Evolutionary conservation across 352 stramenopile species (phyloP).

Genomic region (Pythium chondricola): DNA sequence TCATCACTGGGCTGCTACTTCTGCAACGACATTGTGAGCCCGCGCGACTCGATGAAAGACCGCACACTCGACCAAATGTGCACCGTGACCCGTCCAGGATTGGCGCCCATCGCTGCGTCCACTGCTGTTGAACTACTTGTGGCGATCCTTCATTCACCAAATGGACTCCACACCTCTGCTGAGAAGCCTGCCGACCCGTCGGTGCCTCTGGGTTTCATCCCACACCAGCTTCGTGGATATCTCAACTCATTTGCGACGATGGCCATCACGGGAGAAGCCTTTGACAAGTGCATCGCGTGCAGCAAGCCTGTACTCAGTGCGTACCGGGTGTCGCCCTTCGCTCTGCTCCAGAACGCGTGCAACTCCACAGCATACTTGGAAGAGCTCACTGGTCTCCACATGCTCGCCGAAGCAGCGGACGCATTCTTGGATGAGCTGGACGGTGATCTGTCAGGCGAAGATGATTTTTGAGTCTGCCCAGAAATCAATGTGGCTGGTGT

Average conservation of each 20-base stretch:
- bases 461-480: slow-evolving; percentile 16
- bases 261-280: slow-evolving; percentile 85
- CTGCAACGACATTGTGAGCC: slow-evolving; percentile 98
- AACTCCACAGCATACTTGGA: slow-evolving; percentile 71
- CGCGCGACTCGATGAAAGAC: slow-evolving; percentile 95
- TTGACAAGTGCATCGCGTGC: slow-evolving; percentile 96
- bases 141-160: slow-evolving; percentile 90
- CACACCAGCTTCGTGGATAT: slow-evolving; percentile 95
- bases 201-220: slow-evolving; percentile 77
- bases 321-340: slow-evolving; percentile 53
- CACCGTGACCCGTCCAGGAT: slow-evolving; percentile 96
- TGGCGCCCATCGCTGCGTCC: slow-evolving; percentile 89
- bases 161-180: slow-evolving; percentile 64
- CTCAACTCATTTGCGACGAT: slow-evolving; percentile 88
- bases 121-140: slow-evolving; percentile 97
- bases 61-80: slow-evolving; percentile 99
- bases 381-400: slow-evolving; percentile 67
- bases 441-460: slow-evolving; percentile 48
- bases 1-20: slow-evolving; percentile 96
- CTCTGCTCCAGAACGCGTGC: slow-evolving; percentile 54
- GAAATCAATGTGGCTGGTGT: no score
- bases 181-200: slow-evolving; percentile 43
- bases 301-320: slow-evolving; percentile 83
- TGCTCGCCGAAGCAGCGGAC: slow-evolving; percentile 53
- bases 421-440: slow-evolving; percentile 58